Conservation (phyloP, 805 yeast species). For the Wickerhamiella dianesei region DNA sequence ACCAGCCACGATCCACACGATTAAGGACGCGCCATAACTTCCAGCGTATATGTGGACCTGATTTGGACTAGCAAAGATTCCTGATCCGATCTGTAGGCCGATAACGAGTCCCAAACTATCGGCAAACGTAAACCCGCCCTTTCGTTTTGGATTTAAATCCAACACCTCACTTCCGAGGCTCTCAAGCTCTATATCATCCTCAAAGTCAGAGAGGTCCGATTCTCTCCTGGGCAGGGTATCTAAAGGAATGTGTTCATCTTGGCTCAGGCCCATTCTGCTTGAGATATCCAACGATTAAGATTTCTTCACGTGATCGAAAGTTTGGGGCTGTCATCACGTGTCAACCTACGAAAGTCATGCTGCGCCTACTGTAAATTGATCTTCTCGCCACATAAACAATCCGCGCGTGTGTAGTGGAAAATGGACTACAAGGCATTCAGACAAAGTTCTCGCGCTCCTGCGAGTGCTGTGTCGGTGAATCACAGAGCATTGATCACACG, state of each 20-base stretch:
- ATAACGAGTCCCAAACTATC: constrained; percentile 29
- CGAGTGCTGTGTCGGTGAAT: constrained; percentile 28
- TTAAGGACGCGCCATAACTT: constrained; percentile 26
- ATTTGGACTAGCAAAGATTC: constrained; percentile 32
- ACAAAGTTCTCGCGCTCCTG: constrained; percentile 6
- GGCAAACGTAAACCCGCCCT: constrained; percentile 15
- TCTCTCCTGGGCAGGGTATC: background rate
- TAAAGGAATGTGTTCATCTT: background rate
- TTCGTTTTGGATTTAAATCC: background rate
- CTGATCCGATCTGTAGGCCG: constrained; percentile 34
- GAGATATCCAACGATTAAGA: background rate
- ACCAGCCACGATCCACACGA: constrained; percentile 30
- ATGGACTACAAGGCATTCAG: constrained; percentile 20
- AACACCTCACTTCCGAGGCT: background rate
- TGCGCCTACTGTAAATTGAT: too few relatives aligned
- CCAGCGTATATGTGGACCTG: constrained; percentile 28
- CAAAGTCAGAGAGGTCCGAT: background rate
- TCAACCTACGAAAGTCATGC: too few relatives aligned
- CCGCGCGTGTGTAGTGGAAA: too few relatives aligned
- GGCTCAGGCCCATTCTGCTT: background rate
- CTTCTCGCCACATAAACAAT: background rate
- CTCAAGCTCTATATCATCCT: background rate
- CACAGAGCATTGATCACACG: constrained; percentile 31
- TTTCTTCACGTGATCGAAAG: background rate
- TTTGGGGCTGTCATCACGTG: background rate